These are phyloP conservation scores for Beauveria australis DNA, from an alignment of 2,329 filamentous ascomycete species.

Conservation along the genomic window DNA sequence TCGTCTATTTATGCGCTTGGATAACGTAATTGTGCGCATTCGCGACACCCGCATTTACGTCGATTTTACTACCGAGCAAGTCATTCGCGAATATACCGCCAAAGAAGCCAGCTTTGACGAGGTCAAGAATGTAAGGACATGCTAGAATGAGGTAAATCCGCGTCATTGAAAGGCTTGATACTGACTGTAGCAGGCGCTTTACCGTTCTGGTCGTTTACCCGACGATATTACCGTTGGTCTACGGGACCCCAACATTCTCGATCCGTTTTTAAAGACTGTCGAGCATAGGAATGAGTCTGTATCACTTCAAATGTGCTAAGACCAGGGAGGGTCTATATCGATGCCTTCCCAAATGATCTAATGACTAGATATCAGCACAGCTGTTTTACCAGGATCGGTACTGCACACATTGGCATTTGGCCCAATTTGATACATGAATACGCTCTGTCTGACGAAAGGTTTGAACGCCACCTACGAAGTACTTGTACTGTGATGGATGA, in stretches of 20 bases:
- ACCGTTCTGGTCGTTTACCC: conserved; percentile 42
- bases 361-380: background rate
- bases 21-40: conserved; percentile 80
- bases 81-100: conserved; percentile 85
- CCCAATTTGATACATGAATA: background rate
- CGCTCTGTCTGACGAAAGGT: background rate
- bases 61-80: conserved; percentile 70
- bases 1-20: conserved; percentile 86
- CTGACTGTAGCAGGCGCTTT: conserved; percentile 31
- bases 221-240: conserved; percentile 71
- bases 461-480: background rate
- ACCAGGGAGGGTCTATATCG: no score
- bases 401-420: conserved; percentile 2
- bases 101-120: conserved; percentile 74
- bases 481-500: no score
- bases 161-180: no score
- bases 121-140: conserved; percentile 55
- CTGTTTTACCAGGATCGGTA: background rate
- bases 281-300: conserved; percentile 53
- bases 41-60: conserved; percentile 88
- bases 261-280: conserved; percentile 61
- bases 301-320: background rate
- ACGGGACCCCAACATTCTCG: conserved; percentile 71
- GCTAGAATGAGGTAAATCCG: background rate
- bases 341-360: background rate